These are phyloP conservation scores for Haplosporangium sp. DNA, from an alignment of 371 early-diverging fungal genomes.

Conservation along the genomic window DNA sequence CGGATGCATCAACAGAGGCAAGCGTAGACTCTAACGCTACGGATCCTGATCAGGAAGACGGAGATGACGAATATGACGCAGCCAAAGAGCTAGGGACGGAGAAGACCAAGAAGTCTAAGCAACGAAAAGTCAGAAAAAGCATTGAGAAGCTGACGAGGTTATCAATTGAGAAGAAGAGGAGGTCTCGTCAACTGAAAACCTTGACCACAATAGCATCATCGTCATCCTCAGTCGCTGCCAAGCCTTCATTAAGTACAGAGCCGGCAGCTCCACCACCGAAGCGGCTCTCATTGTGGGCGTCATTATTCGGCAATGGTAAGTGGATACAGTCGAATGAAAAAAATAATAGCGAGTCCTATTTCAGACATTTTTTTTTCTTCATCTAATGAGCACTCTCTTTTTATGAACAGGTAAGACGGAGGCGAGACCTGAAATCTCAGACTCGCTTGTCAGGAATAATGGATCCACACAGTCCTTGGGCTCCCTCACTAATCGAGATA, in stretches of 20 bases:
- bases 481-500: background rate
- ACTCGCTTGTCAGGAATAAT: constrained; percentile 31
- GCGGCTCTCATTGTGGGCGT: constrained; percentile 45
- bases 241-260: background rate
- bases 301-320: constrained; percentile 40
- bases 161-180: constrained; percentile 33
- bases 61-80: constrained; percentile 19
- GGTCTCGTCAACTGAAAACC: constrained; percentile 33
- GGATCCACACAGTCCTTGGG: constrained; percentile 29
- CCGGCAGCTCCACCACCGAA: constrained; percentile 16
- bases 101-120: constrained; percentile 12
- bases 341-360: background rate
- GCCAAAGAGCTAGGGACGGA: constrained; percentile 12
- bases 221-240: background rate
- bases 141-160: constrained; percentile 34
- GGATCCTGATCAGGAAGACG: constrained; percentile 23
- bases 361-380: background rate
- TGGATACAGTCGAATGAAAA: background rate
- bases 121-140: constrained; percentile 33
- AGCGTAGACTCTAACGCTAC: background rate
- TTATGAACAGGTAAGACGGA: constrained; percentile 19
- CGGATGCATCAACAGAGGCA: background rate
- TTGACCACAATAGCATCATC: constrained; percentile 16
- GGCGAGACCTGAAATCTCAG: constrained; percentile 11
- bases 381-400: background rate